Percentiles rank a stretch among this genome's conserved stretches.
Evolutionary conservation across 192 early-diverging fungal species (phyloP).

Genomic region (Pilaira anomala): DNA sequence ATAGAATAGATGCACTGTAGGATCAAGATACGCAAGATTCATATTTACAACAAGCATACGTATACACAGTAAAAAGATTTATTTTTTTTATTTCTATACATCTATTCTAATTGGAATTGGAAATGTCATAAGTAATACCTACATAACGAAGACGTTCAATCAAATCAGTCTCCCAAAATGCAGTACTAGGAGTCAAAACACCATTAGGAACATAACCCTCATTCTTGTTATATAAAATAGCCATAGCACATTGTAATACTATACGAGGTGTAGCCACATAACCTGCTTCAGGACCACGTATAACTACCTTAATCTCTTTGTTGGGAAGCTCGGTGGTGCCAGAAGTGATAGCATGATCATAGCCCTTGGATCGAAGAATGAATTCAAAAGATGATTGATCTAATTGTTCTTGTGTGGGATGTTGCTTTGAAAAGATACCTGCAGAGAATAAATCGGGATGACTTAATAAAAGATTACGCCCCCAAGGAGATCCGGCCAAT

Average conservation of each 20-base stretch:
- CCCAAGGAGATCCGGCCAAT: slow-evolving; percentile 47
- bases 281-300: slow-evolving; percentile 64
- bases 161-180: slow-evolving; percentile 49
- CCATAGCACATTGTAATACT: slow-evolving; percentile 51
- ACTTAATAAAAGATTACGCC: slow-evolving; percentile 52
- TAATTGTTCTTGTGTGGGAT: slow-evolving; percentile 55
- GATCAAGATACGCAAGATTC: no score
- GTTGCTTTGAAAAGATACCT: slow-evolving; percentile 54
- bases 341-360: slow-evolving; percentile 22
- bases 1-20: no score
- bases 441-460: slow-evolving; percentile 58
- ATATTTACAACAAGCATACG: no score
- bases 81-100: no score
- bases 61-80: no score
- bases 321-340: slow-evolving; percentile 27
- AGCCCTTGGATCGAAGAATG: slow-evolving; percentile 56
- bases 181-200: slow-evolving; percentile 50
- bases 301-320: slow-evolving; percentile 48
- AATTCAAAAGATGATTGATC: slow-evolving; percentile 49
- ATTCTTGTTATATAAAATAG: slow-evolving; percentile 45
- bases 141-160: slow-evolving; percentile 45
- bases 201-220: slow-evolving; percentile 39
- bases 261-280: slow-evolving; percentile 64
- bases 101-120: slow-evolving; percentile 8
- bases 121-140: slow-evolving; percentile 45